Base-by-base conservation (phyloP, 2,329 filamentous ascomycete species). In the Colletotrichum echinochloae region DNA sequence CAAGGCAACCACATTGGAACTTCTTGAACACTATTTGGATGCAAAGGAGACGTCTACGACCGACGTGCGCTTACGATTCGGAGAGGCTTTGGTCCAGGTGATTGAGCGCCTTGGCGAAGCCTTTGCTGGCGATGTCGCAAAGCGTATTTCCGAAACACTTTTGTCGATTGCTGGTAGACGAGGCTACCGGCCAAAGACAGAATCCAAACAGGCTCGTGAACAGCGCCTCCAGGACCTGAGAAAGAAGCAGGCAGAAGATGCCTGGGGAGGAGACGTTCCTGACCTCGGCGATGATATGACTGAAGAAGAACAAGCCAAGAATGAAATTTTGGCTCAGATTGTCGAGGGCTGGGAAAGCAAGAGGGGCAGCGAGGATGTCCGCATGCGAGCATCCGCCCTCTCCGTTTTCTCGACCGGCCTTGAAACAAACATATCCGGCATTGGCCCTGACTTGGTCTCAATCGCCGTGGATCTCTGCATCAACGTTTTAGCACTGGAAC, bases 21-120 rank as follows among this genome's bases (percentile, higher is more conserved):
- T 94, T 0, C 80, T 91, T 0, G 90, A 93, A 30, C 86, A 89
- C 51, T 94, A 94, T 73, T 79, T 92, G 23, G 92, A 94, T 75
- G 77, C 87, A 0, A 81, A 83, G 56, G 90, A 93, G 76, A 82
- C 81, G n/a, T 79, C 81, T 7, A 77, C 82, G 0, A 86, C 92
- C 0, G 91, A 94, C 77, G 84, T 87, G 2, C 87, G 92, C 2
- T 83, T 94, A 0, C 85, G 91, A 11, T 87, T 93, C 72, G 92
- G 91, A 59, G 92, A 94, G 77, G 89, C 90, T 0, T 79, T 93
- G 28, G 75, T 90, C 2, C 89, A 90, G 74, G 87, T 91, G 0
- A 84, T 92, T n/a, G 86, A 92, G 76, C 84, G 85, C 8, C 82
- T 90, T 1, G 86, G 87, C 6, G 81, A 85, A 62, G 86, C 84